phyloP scores from a whole-genome alignment of 768 basidiomycete species.

The Russula brevipes region DNA sequence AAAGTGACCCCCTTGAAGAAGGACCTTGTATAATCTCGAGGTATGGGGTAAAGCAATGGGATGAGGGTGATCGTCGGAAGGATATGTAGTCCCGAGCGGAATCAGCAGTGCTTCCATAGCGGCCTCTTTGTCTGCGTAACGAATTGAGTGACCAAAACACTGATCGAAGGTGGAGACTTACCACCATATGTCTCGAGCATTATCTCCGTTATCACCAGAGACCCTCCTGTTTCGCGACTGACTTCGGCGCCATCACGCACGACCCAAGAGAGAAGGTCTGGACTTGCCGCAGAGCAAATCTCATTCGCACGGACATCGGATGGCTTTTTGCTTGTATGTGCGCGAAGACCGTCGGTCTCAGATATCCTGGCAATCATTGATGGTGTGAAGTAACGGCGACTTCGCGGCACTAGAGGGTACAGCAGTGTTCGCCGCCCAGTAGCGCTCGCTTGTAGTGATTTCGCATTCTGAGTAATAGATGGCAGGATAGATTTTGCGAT shows the following conservation, averaged over 20 bases:
- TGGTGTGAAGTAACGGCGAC: constrained; percentile 83
- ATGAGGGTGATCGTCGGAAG: constrained; percentile 54
- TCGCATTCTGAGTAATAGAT: constrained; percentile 55
- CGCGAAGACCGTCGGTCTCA: constrained; percentile 64
- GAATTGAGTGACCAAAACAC: not conserved
- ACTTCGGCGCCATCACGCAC: constrained; percentile 54
- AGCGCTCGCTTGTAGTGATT: constrained; percentile 51
- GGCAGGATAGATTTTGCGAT: constrained; percentile 72
- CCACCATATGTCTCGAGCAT: constrained; percentile 85
- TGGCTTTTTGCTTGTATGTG: constrained; percentile 83
- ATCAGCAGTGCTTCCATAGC: constrained; percentile 58
- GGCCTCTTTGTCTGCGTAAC: constrained; percentile 56
- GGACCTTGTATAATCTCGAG: constrained; percentile 79
- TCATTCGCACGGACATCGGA: constrained; percentile 57
- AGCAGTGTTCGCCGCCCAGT: constrained; percentile 81
- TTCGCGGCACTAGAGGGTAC: constrained; percentile 78
- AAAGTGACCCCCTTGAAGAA: constrained; percentile 89
- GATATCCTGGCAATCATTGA: constrained; percentile 65
- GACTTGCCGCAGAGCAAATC: constrained; percentile 67
- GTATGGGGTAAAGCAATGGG: constrained; percentile 78
- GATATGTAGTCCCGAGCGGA: constrained; percentile 52
- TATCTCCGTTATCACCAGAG: constrained; percentile 71
- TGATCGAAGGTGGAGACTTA: constrained; percentile 34
- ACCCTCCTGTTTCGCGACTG: constrained; percentile 72
- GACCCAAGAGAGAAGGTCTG: constrained; percentile 67